Evolutionary conservation across 2,329 filamentous ascomycete genomes (phyloP).

Genomic region (Mycosphaerella sp.): DNA sequence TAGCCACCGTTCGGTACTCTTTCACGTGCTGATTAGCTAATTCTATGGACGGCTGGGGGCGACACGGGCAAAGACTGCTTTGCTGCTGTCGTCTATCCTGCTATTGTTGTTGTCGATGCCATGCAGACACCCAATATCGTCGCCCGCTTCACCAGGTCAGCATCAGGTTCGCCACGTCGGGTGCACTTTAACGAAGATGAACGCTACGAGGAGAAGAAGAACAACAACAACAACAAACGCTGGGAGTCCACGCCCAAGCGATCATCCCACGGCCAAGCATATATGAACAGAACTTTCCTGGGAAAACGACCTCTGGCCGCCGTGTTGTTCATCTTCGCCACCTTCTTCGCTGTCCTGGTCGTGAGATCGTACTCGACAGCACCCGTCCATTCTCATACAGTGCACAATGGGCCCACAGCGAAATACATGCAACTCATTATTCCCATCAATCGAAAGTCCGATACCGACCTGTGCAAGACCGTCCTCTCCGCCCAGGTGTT

Average conservation of each 20-base stretch:
- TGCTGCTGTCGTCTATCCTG: neutral
- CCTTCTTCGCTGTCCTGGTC: neutral
- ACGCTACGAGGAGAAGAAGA: neutral
- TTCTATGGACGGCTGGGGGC: too few species aligned
- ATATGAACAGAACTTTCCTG: neutral
- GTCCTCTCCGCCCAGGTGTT: conserved; percentile 6
- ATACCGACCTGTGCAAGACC: conserved; percentile 6
- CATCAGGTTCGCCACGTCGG: neutral
- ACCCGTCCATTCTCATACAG: neutral
- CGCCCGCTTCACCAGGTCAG: neutral
- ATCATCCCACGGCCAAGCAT: neutral
- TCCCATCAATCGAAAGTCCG: conserved; percentile 2
- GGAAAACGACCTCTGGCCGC: neutral
- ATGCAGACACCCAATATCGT: neutral
- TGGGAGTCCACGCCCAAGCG: neutral
- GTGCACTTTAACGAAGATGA: neutral
- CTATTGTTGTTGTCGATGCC: too few species aligned
- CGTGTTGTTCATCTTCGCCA: neutral
- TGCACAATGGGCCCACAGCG: neutral
- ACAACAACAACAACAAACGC: too few species aligned
- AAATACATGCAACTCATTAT: conserved; percentile 7
- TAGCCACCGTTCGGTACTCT: too few species aligned
- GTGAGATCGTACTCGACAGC: neutral
- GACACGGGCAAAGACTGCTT: neutral
- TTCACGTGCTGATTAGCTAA: too few species aligned